Conservation (phyloP, 2,329 filamentous ascomycete species). For the Dactylellina leptospora region DNA sequence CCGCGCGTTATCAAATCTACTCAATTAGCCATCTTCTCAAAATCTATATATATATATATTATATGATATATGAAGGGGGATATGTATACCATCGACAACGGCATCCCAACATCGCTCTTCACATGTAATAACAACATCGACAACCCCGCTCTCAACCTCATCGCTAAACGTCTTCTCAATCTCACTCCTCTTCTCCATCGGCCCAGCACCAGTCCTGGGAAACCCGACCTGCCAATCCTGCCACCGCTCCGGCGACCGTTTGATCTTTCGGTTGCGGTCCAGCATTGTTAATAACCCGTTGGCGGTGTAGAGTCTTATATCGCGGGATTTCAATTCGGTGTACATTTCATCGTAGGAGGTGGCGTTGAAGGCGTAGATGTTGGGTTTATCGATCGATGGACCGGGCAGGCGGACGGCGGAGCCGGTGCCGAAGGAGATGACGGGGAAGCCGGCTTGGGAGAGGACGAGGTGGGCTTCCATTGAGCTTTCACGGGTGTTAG, state of each 20-base stretch:
- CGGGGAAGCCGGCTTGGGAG: constrained; percentile 85
- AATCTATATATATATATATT: not conserved
- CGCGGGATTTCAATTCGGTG: constrained; percentile 85
- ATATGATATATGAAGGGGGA: not conserved
- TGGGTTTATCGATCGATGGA: constrained; percentile 88
- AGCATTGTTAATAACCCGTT: constrained; percentile 98
- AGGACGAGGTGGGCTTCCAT: constrained; percentile 99
- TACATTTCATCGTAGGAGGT: constrained; percentile 96
- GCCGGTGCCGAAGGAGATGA: constrained; percentile 96
- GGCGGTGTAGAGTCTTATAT: constrained; percentile 83
- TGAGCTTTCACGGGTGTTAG: constrained; percentile 63
- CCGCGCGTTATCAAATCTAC: constrained; percentile 83
- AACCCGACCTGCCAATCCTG: constrained; percentile 94
- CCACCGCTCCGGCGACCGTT: constrained; percentile 96
- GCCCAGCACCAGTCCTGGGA: constrained; percentile 78
- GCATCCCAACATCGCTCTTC: constrained; percentile 99
- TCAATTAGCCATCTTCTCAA: not conserved
- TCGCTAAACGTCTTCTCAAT: constrained; percentile 58
- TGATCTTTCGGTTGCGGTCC: constrained; percentile 86
- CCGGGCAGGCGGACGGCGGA: constrained; percentile 92
- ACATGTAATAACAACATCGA: constrained; percentile 95
- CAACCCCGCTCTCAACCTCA: constrained; percentile 86
- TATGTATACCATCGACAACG: constrained; percentile 73
- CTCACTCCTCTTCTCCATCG: constrained; percentile 43
- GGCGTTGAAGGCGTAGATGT: constrained; percentile 97